Percentiles rank a stretch among this genome's conserved stretches.
Conservation (phyloP, 2,329 filamentous ascomycete species). For the Ophiostoma perfectum region DNA sequence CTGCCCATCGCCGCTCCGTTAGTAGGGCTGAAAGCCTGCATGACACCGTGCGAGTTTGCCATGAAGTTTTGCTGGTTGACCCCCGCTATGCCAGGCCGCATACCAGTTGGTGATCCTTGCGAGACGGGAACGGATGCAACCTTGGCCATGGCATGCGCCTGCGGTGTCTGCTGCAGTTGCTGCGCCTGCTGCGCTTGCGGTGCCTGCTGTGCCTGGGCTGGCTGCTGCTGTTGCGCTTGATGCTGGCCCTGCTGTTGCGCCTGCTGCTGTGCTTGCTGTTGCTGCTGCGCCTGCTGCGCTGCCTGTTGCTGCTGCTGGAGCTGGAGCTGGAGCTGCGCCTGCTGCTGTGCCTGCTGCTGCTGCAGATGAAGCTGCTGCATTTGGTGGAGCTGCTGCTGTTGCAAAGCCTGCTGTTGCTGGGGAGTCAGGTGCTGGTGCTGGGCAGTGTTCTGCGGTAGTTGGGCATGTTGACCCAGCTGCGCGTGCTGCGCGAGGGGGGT, state of each 20-base stretch:
- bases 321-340: slow-evolving; percentile 29
- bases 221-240: slow-evolving; percentile 28
- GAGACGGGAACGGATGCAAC: slow-evolving; percentile 26
- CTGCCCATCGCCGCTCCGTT: slow-evolving; percentile 42
- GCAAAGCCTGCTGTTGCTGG: slow-evolving; percentile 34
- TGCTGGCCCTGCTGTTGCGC: slow-evolving; percentile 38
- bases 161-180: slow-evolving; percentile 25
- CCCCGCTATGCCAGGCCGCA: slow-evolving; percentile 38
- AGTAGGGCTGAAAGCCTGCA: slow-evolving; percentile 44
- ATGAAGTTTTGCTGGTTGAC: slow-evolving; percentile 50
- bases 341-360: slow-evolving; percentile 44
- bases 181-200: slow-evolving; percentile 2
- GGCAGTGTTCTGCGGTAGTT: slow-evolving; percentile 9
- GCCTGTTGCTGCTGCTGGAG: slow-evolving; percentile 33
- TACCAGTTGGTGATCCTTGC: slow-evolving; percentile 32
- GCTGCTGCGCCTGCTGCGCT: slow-evolving; percentile 26
- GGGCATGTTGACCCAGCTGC: slow-evolving; percentile 26
- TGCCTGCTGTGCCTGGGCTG: slow-evolving; percentile 39
- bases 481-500: slow-evolving; percentile 20
- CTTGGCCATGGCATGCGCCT: slow-evolving; percentile 23
- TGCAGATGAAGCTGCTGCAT: slow-evolving; percentile 19
- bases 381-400: slow-evolving; percentile 33
- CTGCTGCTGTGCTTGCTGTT: slow-evolving; percentile 34
- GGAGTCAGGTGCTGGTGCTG: slow-evolving; percentile 19
- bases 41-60: slow-evolving; percentile 49